A percentile compares a stretch with the other conserved stretches of the same genome.
Evolutionary conservation across 345 rosid species (phyloP).

Genomic region (Dimocarpus longan): DNA sequence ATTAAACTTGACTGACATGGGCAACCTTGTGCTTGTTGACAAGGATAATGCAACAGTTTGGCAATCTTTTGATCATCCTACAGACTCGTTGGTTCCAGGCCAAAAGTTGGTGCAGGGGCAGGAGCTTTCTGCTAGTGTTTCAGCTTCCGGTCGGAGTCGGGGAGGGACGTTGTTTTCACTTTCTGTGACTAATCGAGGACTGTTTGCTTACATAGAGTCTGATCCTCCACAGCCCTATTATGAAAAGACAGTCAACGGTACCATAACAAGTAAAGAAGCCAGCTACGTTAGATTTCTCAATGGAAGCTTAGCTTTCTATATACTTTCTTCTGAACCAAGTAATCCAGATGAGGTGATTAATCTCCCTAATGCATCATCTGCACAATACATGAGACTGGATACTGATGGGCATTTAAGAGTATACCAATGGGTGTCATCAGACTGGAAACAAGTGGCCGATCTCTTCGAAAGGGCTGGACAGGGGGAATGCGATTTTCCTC

Average conservation of each 20-base stretch:
- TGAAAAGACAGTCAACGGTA: not conserved
- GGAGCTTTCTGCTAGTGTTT: conserved; percentile 5
- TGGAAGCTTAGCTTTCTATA: conserved; percentile 18
- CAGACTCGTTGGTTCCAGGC: conserved; percentile 22
- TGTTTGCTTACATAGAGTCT: conserved; percentile 26
- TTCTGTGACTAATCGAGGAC: conserved; percentile 16
- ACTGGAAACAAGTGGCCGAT: conserved; percentile 26
- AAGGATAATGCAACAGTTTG: conserved; percentile 19
- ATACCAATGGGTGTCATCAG: conserved; percentile 15
- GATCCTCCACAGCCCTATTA: conserved; percentile 17
- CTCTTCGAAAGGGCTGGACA: not conserved
- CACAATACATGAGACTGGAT: conserved; percentile 23
- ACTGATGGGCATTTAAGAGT: conserved; percentile 36
- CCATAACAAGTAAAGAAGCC: not conserved
- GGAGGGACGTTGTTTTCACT: conserved; percentile 26
- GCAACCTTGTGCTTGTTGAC: conserved; percentile 30
- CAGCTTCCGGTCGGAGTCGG: not conserved
- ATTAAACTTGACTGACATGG: conserved; percentile 19
- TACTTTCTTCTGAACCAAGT: not conserved
- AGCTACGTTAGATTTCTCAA: conserved; percentile 11
- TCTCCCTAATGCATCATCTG: not conserved
- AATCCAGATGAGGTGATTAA: not conserved
- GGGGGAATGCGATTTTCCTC: conserved; percentile 30
- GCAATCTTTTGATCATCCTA: conserved; percentile 30
- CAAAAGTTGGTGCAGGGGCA: conserved; percentile 9